A percentile compares a stretch with the other conserved stretches of the same genome.
These are phyloP conservation scores for Cryptococcus amylolentus DNA, from an alignment of 1,284 basidiomycete species.

Conservation along the genomic window DNA sequence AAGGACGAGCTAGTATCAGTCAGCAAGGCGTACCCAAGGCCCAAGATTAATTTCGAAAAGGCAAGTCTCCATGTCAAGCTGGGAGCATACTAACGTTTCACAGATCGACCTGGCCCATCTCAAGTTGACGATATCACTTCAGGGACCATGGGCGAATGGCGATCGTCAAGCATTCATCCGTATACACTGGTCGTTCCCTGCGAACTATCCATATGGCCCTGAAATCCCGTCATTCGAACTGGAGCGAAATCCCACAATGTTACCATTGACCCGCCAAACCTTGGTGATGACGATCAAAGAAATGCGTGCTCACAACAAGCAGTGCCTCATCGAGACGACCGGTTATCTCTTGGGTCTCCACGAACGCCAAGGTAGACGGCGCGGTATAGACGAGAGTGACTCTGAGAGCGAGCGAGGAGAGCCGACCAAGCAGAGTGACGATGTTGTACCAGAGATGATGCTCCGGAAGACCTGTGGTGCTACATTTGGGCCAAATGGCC, in stretches of 20 bases:
- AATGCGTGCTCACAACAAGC: conserved; percentile 65
- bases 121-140: conserved; percentile 77
- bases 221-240: conserved; percentile 75
- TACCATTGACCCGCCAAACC: conserved; percentile 67
- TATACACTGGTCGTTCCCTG: conserved; percentile 84
- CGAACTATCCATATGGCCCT: conserved; percentile 67
- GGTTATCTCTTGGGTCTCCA: conserved; percentile 67
- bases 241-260: conserved; percentile 75
- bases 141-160: conserved; percentile 84
- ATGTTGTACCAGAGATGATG: conserved; percentile 32
- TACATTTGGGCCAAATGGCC: conserved; percentile 78
- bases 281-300: conserved; percentile 70
- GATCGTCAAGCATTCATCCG: conserved; percentile 60
- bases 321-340: conserved; percentile 77
- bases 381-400: conserved; percentile 34
- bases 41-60: conserved; percentile 81
- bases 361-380: conserved; percentile 34
- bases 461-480: conserved; percentile 45
- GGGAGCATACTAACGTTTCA: background rate
- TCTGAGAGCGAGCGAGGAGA: conserved; percentile 40
- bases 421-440: conserved; percentile 17
- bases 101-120: conserved; percentile 76
- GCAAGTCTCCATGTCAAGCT: conserved; percentile 46
- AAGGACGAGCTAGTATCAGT: conserved; percentile 83
- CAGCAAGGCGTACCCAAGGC: conserved; percentile 61